Conservation (phyloP, 495 filamentous ascomycete genomes). For the Gamarada debralockiae region DNA sequence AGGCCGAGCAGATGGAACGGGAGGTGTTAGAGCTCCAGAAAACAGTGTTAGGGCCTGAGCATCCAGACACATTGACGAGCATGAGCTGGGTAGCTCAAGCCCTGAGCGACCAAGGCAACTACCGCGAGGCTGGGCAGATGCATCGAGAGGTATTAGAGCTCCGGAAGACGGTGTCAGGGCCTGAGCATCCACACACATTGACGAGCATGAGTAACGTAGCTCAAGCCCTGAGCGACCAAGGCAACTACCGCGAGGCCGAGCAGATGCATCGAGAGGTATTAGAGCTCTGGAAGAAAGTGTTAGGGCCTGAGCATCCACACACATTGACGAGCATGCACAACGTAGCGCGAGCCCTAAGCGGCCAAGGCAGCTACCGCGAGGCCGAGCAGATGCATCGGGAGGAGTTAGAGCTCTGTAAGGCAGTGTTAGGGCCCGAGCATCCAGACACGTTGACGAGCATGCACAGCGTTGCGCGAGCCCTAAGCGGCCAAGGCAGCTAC, state of each 20-base stretch:
- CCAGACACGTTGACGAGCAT: constrained; percentile 28
- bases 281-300: too few species aligned
- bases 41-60: not conserved
- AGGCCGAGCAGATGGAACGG: too few species aligned
- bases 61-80: not conserved
- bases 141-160: constrained; percentile 16
- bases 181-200: constrained; percentile 11
- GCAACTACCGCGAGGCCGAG: not conserved
- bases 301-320: too few species aligned
- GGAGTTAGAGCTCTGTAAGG: not conserved
- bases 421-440: constrained; percentile 11
- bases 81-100: not conserved
- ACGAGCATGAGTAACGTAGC: not conserved
- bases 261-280: not conserved
- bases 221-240: not conserved
- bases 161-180: constrained; percentile 18
- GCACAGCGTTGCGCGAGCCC: constrained; percentile 21
- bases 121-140: not conserved
- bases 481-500: constrained; percentile 24
- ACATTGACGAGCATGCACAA: too few species aligned
- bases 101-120: not conserved
- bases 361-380: not conserved
- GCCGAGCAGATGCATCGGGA: not conserved
- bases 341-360: too few species aligned
- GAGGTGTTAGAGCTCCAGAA: not conserved